Evolutionary conservation across 139 green algal genomes (phyloP).

Genomic region (Chlamydomonas urium): DNA sequence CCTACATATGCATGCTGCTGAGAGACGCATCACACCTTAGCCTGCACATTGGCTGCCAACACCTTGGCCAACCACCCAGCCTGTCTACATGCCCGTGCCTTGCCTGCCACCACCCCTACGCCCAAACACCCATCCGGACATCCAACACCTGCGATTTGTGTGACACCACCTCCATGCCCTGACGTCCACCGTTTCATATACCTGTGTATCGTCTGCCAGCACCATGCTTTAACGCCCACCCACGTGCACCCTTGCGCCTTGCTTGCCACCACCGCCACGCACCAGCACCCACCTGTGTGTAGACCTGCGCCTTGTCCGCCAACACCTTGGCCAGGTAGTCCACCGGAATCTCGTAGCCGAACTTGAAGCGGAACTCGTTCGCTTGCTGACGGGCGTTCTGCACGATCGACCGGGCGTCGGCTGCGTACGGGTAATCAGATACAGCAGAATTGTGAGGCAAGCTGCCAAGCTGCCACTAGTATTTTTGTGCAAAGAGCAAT

Average conservation of each 20-base stretch:
- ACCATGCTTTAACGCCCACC: neutral
- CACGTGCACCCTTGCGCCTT: too few species aligned
- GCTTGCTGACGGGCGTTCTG: constrained; percentile 85
- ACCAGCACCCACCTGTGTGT: constrained; percentile 77
- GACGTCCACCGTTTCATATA: neutral
- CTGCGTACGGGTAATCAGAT: constrained; percentile 35
- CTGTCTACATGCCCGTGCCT: too few species aligned
- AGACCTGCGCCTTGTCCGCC: constrained; percentile 95
- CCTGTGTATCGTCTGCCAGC: neutral
- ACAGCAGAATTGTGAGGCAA: too few species aligned
- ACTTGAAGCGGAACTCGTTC: constrained; percentile 92
- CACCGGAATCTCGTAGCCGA: constrained; percentile 94
- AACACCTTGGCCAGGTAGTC: constrained; percentile 87
- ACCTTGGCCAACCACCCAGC: too few species aligned
- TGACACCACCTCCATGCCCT: neutral
- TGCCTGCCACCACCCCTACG: too few species aligned
- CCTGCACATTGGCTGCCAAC: too few species aligned
- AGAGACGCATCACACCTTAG: too few species aligned
- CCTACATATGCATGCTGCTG: too few species aligned
- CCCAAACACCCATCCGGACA: too few species aligned
- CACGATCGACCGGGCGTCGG: constrained; percentile 80
- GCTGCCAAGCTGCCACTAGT: too few species aligned
- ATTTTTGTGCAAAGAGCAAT: too few species aligned
- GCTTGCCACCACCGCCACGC: neutral
- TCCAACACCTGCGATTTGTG: neutral